These are phyloP conservation scores for Geotrichum candidum DNA, from an alignment of 1,139 yeast genomes.

Conservation along the genomic window DNA sequence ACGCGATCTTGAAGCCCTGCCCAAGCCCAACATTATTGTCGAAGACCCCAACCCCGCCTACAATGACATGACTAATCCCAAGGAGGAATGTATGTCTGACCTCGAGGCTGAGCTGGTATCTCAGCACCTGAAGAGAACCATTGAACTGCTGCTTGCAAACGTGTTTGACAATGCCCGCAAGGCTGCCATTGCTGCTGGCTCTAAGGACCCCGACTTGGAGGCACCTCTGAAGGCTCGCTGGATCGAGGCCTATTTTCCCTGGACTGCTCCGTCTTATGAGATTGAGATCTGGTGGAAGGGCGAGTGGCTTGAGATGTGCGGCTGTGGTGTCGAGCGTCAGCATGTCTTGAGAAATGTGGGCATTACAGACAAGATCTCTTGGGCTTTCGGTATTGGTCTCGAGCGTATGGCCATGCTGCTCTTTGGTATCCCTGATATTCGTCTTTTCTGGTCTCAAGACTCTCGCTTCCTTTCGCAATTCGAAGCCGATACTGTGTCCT, in stretches of 20 bases:
- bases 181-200: conserved; percentile 64
- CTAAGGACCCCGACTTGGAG: conserved; percentile 53
- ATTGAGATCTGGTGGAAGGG: conserved; percentile 99
- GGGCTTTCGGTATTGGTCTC: conserved; percentile 98
- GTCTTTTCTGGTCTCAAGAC: conserved; percentile 88
- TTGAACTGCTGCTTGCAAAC: conserved; percentile 75
- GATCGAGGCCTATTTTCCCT: conserved; percentile 95
- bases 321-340: conserved; percentile 87
- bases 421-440: conserved; percentile 90
- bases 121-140: conserved; percentile 73
- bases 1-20: conserved; percentile 59
- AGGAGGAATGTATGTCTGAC: conserved; percentile 68
- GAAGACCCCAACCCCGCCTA: conserved; percentile 64
- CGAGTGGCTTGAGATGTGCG: conserved; percentile 96
- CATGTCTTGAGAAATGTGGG: conserved; percentile 72
- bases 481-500: conserved; percentile 53
- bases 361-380: conserved; percentile 59
- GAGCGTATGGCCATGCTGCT: conserved; percentile 94
- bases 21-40: conserved; percentile 60
- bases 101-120: conserved; percentile 64
- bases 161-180: conserved; percentile 72
- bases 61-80: conserved; percentile 60
- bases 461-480: conserved; percentile 74
- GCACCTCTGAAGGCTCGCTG: conserved; percentile 85
- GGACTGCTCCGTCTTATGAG: conserved; percentile 99